Conservation (phyloP, 495 filamentous ascomycete genomes). For the Aspergillus egyptiacus region DNA sequence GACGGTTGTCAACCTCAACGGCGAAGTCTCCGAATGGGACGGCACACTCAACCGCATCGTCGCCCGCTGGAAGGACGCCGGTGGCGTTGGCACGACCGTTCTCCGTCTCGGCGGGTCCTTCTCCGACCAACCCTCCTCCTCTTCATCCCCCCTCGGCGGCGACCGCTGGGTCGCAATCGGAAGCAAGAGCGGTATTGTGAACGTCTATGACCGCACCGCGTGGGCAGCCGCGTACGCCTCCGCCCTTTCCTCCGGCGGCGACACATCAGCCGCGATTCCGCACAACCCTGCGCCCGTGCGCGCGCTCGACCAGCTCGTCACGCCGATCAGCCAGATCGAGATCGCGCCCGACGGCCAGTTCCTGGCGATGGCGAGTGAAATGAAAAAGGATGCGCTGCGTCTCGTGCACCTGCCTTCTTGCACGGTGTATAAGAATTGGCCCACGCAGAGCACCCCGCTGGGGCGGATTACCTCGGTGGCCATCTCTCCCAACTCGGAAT, state of each 20-base stretch:
- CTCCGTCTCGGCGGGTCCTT: slow-evolving; percentile 70
- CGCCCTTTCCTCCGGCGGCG: slow-evolving; percentile 19
- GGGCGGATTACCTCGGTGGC: slow-evolving; percentile 78
- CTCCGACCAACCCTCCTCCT: slow-evolving; percentile 42
- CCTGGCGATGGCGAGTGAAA: slow-evolving; percentile 72
- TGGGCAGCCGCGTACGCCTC: slow-evolving; percentile 41
- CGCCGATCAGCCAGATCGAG: slow-evolving; percentile 64
- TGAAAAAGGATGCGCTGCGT: slow-evolving; percentile 81
- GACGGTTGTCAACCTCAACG: slow-evolving; percentile 72
- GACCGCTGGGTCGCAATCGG: slow-evolving; percentile 87
- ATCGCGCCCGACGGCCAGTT: slow-evolving; percentile 89
- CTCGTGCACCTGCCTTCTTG: slow-evolving; percentile 88
- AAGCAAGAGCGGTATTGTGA: slow-evolving; percentile 76
- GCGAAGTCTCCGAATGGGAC: slow-evolving; percentile 90
- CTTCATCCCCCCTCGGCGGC: slow-evolving; percentile 56
- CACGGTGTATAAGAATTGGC: slow-evolving; percentile 96
- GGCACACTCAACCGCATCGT: slow-evolving; percentile 57
- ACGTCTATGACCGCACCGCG: slow-evolving; percentile 79
- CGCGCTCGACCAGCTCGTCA: slow-evolving; percentile 78
- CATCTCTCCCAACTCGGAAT: slow-evolving; percentile 61
- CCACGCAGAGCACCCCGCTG: slow-evolving; percentile 80
- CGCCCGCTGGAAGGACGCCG: slow-evolving; percentile 84
- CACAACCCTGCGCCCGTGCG: slow-evolving; percentile 62
- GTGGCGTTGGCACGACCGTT: slow-evolving; percentile 77
- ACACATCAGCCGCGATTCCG: slow-evolving; percentile 44